phyloP scores from a whole-genome alignment of 805 yeast genomes.

The Yarrowia sp. region DNA sequence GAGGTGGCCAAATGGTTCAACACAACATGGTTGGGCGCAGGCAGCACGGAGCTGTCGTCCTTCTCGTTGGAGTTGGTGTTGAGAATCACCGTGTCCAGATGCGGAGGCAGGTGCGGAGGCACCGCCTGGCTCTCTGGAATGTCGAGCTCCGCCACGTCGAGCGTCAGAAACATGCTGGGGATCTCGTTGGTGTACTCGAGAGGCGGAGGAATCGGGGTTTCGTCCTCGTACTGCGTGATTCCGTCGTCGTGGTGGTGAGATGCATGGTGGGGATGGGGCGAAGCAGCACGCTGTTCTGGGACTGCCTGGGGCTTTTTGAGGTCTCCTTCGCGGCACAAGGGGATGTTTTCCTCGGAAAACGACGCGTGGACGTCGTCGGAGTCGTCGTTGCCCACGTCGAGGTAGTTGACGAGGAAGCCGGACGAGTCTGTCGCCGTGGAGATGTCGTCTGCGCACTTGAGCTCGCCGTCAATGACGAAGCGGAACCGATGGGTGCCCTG shows the following conservation, averaged over 20 bases:
- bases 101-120: constrained; percentile 91
- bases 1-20: constrained; percentile 94
- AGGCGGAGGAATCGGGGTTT: not conserved
- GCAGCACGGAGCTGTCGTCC: constrained; percentile 83
- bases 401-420: constrained; percentile 92
- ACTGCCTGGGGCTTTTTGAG: not conserved
- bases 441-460: constrained; percentile 78
- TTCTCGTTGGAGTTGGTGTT: constrained; percentile 60
- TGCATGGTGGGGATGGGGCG: not conserved
- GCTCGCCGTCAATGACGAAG: constrained; percentile 90
- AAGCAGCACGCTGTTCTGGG: not conserved
- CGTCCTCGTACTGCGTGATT: not conserved
- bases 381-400: constrained; percentile 36
- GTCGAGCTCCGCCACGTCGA: constrained; percentile 31
- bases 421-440: constrained; percentile 98
- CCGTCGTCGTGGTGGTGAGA: constrained; percentile 18
- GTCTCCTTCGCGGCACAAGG: constrained; percentile 5
- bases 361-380: not conserved
- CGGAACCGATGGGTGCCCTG: constrained; percentile 91
- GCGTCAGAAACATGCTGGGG: constrained; percentile 35
- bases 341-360: constrained; percentile 2
- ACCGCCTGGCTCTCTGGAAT: constrained; percentile 46
- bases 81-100: constrained; percentile 78
- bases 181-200: constrained; percentile 34
- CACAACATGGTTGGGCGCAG: constrained; percentile 93